These are phyloP conservation scores for Solanum peruvianum DNA, from an alignment of 257 asterid species.

Conservation along the genomic window DNA sequence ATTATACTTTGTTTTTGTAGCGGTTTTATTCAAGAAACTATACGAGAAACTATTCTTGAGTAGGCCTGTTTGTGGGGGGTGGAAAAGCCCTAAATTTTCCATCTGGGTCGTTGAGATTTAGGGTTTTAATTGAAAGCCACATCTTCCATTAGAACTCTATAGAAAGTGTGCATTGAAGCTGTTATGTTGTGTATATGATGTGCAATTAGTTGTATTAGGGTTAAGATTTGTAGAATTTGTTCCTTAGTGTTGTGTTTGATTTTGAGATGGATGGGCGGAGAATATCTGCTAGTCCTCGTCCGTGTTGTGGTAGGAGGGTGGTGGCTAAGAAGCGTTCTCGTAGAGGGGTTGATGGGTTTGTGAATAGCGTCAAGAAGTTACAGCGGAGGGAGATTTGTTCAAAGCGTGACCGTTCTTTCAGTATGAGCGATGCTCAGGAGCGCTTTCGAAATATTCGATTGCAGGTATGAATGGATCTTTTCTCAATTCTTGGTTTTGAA, in stretches of 20 bases:
- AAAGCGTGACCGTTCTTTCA: conserved; percentile 5
- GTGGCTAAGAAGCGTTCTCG: conserved; percentile 92
- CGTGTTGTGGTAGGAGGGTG: conserved; percentile 86
- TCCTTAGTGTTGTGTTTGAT: conserved; percentile 9
- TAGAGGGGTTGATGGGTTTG: conserved; percentile 59
- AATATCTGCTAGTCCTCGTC: conserved; percentile 87
- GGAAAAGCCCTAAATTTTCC: conserved; percentile 16
- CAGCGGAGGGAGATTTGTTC: conserved; percentile 10
- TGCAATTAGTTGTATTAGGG: neutral
- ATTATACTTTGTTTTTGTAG: neutral
- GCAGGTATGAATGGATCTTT: conserved; percentile 37
- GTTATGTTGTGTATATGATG: neutral
- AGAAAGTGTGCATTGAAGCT: conserved; percentile 4
- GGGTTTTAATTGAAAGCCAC: neutral
- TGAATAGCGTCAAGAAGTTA: conserved; percentile 13
- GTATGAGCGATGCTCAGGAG: conserved; percentile 13
- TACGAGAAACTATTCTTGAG: neutral
- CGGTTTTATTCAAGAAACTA: neutral
- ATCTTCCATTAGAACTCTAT: neutral
- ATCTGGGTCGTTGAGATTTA: conserved; percentile 38
- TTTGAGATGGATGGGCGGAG: conserved; percentile 79
- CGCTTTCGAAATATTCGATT: conserved; percentile 72
- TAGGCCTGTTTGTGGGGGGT: neutral
- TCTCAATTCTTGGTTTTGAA: neutral
- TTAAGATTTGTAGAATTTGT: neutral